Base-by-base conservation (phyloP, 2,329 filamentous ascomycete genomes). In the Arthrobotrys sphaeroides region DNA sequence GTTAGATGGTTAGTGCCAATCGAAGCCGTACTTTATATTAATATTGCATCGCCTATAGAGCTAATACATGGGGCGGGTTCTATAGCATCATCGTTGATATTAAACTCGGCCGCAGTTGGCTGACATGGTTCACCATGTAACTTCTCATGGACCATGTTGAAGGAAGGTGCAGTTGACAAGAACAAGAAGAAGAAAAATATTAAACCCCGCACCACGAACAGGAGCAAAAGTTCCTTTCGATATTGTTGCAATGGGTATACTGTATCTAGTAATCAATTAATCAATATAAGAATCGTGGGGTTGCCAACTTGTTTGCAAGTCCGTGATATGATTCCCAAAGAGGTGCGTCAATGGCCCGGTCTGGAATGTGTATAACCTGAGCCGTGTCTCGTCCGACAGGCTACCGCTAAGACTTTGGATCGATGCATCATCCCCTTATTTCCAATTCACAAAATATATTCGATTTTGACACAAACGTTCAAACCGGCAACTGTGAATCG, bases 271-370 rank as follows among this genome's bases (percentile, higher is more conserved):
- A 55, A 62, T 70, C 45, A 55, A 49, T 62, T 59, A 49, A 64
- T 72, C 47, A 64, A 72, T 57, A 62, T 64, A 47, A 55, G n/a
- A 72, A 57, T 65, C 67, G 67, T 72, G 67, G 67, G 67, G 67
- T 64, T 20, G 55, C 51, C 26, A 53, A 40, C 38, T 24, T 22
- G 33, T n/a, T n/a, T n/a, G n/a, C n/a, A n/a, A n/a, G n/a, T 57
- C 55, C 40, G 31, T 59, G 67, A 64, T 65, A 59, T n/a, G n/a
- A n/a, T 59, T 64, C 40, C 59, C 57, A 28, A 57, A 72, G 18
- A 55, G 57, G 43, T 22, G 57, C 53, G 33, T 55, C 51, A 61
- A 69, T 61, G 22, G 42, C 53, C 55, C 12, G n/a, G 45, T 33
- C 31, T 62, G 55, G 55, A 70, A 70, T 70, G 66, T 70, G 45